Evolutionary conservation across 2,329 filamentous ascomycete genomes (phyloP).

Genomic region (Neoascochyta sp.): DNA sequence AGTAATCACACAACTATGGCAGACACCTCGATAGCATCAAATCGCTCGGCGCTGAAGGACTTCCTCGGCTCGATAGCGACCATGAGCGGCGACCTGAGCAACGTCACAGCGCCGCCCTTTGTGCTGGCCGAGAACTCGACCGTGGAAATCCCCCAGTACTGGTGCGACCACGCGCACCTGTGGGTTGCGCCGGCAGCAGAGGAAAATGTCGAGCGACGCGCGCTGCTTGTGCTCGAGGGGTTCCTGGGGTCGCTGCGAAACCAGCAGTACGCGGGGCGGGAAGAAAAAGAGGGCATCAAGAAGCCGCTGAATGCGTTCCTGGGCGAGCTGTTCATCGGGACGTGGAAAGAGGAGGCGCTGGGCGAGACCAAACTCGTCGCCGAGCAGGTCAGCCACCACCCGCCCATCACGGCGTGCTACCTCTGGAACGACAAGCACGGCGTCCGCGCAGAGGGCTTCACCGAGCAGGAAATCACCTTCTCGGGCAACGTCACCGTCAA

Average conservation of each 20-base stretch:
- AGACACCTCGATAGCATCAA: conserved; percentile 20
- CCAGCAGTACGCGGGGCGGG: conserved; percentile 48
- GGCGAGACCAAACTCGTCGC: conserved; percentile 42
- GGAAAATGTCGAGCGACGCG: conserved; percentile 39
- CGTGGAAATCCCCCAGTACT: conserved; percentile 46
- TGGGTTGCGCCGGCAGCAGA: conserved; percentile 47
- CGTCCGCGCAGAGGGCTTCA: conserved; percentile 45
- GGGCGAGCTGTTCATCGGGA: conserved; percentile 47
- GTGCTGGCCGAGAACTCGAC: conserved; percentile 46
- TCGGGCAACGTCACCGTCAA: conserved; percentile 45
- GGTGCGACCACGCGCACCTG: conserved; percentile 45
- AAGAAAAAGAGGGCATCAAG: conserved; percentile 44
- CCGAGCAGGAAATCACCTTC: conserved; percentile 47
- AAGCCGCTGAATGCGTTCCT: conserved; percentile 53
- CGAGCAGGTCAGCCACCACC: conserved; percentile 48
- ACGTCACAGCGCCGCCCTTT: conserved; percentile 48
- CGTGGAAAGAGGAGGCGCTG: conserved; percentile 28
- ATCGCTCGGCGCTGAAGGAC: conserved; percentile 32
- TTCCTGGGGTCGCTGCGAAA: conserved; percentile 47
- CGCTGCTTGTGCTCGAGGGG: conserved; percentile 49
- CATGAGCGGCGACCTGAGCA: conserved; percentile 46
- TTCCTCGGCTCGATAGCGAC: conserved; percentile 42
- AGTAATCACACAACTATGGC: conserved; percentile 11
- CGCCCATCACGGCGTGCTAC: conserved; percentile 47
- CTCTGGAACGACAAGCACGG: conserved; percentile 46